Evolutionary conservation across 177 flowering plant genomes (phyloP).

Genomic region (Vitis hybrid): DNA sequence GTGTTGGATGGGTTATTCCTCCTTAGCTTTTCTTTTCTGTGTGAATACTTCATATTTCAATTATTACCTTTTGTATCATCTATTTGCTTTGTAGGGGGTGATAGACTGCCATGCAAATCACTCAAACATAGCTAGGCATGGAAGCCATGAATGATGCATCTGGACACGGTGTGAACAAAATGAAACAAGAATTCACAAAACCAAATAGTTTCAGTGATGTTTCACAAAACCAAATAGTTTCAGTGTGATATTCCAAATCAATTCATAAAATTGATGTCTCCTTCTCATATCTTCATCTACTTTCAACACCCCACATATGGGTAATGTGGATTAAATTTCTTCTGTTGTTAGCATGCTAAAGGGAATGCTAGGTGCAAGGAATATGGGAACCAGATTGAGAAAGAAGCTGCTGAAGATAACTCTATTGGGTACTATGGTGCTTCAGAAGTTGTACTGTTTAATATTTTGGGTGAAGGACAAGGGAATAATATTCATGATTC

Average conservation of each 20-base stretch:
- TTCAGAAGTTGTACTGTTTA: slow-evolving; percentile 27
- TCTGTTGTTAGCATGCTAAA: slow-evolving; percentile 80
- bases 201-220: slow-evolving; percentile 32
- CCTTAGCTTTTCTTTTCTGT: too few relatives aligned
- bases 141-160: slow-evolving; percentile 39
- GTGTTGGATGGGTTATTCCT: too few relatives aligned
- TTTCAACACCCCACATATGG: slow-evolving; percentile 35
- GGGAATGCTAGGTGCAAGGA: slow-evolving; percentile 69
- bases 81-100: slow-evolving; percentile 9
- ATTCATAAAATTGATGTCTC: slow-evolving; percentile 44
- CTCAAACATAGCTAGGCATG: slow-evolving; percentile 41
- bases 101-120: slow-evolving; percentile 66
- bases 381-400: slow-evolving; percentile 33
- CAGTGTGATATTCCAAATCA: slow-evolving; percentile 44
- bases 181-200: slow-evolving; percentile 37
- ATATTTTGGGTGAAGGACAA: slow-evolving; percentile 25
- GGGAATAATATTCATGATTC: slow-evolving; percentile 26
- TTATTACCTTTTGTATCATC: too few relatives aligned
- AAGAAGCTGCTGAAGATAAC: slow-evolving; percentile 39
- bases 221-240: slow-evolving; percentile 25
- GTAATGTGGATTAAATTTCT: slow-evolving; percentile 54
- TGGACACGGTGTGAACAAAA: slow-evolving; percentile 26
- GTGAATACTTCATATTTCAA: too few relatives aligned
- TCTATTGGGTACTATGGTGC: slow-evolving; percentile 32
- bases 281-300: slow-evolving; percentile 56